Evolutionary conservation across 2,329 filamentous ascomycete species (phyloP), one percentile per base, ranked within the genome.

Genomic region (Aschersonia sp.): DNA sequence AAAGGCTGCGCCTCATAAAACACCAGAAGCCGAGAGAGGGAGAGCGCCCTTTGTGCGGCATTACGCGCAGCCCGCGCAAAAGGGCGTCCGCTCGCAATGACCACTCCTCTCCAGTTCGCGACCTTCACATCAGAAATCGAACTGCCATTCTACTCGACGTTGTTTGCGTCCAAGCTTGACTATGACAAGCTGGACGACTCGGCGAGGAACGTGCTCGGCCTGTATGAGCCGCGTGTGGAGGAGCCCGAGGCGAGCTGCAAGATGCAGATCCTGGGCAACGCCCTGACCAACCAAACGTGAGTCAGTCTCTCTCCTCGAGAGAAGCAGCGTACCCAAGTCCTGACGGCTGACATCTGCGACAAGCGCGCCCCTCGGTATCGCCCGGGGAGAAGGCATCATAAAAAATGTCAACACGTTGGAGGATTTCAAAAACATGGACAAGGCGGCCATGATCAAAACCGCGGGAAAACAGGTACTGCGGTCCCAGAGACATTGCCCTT

Each of bases 111-210:
- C 46, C 75, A 77, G 69, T 98, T 89, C 66, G 87, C 87, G 51
- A 83, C 90, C 1, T 97, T 95, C 72, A 79, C 83, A 41, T 95
- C 90, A 45, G 87, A 96, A 67, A 88, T 97, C 60, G 92, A 98
- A 63, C 75, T 97, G 42, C 87, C 88, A 43, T 98, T 98, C 67
- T 98, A 96, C 63, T 84, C 86, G 43, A 83, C 87, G 5, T 78
- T 98, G n/a, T 92, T 94, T 50, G 80, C 83, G 5, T 85, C 84
- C 55, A 98, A 98, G 68, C 87, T 98, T 62, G 88, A 97, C 63
- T 83, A 94, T 75, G 92, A 96, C 69, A 95, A 89, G 68, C 85
- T 98, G 46, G 86, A 96, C 68, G 90, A 94, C 64, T 94, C 89
- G 8, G 85, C 88, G 30, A 85, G 90, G 43, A 82, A 83, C 51